Conservation (phyloP, 169 alveolate genomes). For the Plasmodium berghei region DNA sequence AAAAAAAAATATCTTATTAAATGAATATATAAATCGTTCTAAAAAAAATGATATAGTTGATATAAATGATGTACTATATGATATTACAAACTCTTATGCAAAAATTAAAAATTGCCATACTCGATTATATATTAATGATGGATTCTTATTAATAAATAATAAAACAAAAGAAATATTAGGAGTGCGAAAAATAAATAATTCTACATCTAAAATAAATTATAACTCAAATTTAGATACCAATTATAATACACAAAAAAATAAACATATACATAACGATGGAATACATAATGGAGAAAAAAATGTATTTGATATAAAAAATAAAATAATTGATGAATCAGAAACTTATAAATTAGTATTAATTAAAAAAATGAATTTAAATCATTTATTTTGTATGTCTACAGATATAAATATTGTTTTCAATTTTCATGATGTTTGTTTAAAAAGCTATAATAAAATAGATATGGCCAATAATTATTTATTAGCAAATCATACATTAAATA, state of each 20-base stretch:
- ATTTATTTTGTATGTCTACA: constrained; percentile 22
- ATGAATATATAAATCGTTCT: constrained; percentile 27
- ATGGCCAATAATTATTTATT: constrained; percentile 28
- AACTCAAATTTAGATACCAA: not conserved
- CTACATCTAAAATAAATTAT: not conserved
- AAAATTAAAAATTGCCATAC: constrained; percentile 48
- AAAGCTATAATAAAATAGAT: constrained; percentile 32
- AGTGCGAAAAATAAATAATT: constrained; percentile 14
- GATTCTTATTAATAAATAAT: constrained; percentile 39
- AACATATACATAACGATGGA: not conserved
- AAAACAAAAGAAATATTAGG: constrained; percentile 72
- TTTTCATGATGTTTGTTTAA: constrained; percentile 65
- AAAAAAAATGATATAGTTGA: constrained; percentile 54
- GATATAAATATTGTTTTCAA: constrained; percentile 46
- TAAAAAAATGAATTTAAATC: constrained; percentile 42
- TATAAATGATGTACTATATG: constrained; percentile 63
- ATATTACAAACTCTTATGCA: constrained; percentile 13
- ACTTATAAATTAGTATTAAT: constrained; percentile 48
- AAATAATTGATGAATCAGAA: constrained; percentile 19
- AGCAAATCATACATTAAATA: not conserved
- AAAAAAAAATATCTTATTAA: constrained; percentile 45
- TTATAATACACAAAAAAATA: not conserved
- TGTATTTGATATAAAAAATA: constrained; percentile 1
- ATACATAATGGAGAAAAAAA: not conserved
- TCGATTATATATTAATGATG: constrained; percentile 48